Evolutionary conservation across 306 rosid species (phyloP), one percentile per base, ranked within the genome.

Genomic region (Prinsepia uniflora): DNA sequence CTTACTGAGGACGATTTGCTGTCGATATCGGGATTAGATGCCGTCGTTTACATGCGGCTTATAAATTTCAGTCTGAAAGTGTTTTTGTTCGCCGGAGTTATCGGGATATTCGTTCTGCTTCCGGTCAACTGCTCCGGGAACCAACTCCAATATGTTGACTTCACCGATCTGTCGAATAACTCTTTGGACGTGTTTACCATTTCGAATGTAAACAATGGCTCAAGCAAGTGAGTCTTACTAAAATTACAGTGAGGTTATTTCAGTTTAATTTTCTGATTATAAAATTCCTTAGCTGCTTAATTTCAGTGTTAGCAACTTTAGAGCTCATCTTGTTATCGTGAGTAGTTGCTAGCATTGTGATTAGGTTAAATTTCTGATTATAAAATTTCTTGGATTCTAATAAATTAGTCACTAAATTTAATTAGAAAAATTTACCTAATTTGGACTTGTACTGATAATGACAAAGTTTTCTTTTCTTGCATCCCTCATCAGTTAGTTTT

Each of bases 1-100:
- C 89, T 94, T 74, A 74, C 99, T 40, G 99, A 94, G 76, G 99
- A 91, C 49, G 92, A 94, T 10, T 74, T 94, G 59, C 76, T 89
- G 49, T 70, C 84, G 36, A 50, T 78, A 45, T 86, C 88, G 3
- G 97, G 97, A 46, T 75, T 94, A 79, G 99, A 94, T 72, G 92
- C 87, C 52, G 89, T 91, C 40, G 92, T 91, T 39, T 94, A 80
- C 69, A 84, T 94, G 86, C 87, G 92, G 58, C 83, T 85, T 34
- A 89, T 91, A 53, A 87, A 65, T 36, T 84, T 96, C 88, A 89
- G 97, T 63, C 71, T 94, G 80, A 89, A 85, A 81, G 72, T 84
- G 68, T 91, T 94, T 64, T 46, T 86, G 73, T 89, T 94, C 64
- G 95, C 97, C 68, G 97, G 92, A 83, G 58, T 87, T 73, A 69